A percentile compares a stretch with the other conserved stretches of the same genome.
Conservation (phyloP, 2,329 filamentous ascomycete species). For the Coniosporium tulheliwenetii region DNA sequence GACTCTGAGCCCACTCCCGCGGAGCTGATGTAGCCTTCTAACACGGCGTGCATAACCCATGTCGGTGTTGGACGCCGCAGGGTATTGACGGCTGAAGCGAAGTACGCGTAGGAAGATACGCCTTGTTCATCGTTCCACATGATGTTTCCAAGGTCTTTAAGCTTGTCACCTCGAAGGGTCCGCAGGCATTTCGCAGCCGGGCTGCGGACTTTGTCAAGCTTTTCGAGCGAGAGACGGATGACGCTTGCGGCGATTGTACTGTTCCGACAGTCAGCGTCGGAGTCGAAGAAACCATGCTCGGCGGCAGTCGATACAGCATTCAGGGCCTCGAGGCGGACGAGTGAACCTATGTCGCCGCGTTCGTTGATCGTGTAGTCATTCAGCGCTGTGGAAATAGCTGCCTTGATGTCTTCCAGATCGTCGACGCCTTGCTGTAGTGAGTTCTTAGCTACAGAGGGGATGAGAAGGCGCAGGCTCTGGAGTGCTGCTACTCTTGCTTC, state of each 20-base stretch:
- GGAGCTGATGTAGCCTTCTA: slow-evolving; percentile 55
- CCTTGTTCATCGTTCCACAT: background rate
- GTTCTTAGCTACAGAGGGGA: slow-evolving; percentile 4
- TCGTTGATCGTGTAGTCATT: slow-evolving; percentile 87
- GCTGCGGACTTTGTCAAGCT: slow-evolving; percentile 70
- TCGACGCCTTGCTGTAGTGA: background rate
- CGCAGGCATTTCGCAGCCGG: slow-evolving; percentile 36
- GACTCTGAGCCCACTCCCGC: slow-evolving; percentile 67
- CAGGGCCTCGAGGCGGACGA: slow-evolving; percentile 68
- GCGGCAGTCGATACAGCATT: slow-evolving; percentile 18
- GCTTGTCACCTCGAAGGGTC: slow-evolving; percentile 12
- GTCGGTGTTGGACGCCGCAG: slow-evolving; percentile 20
- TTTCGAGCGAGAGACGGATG: slow-evolving; percentile 67
- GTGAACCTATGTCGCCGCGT: slow-evolving; percentile 77
- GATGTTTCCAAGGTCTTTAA: slow-evolving; percentile 3
- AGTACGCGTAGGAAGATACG: slow-evolving; percentile 47
- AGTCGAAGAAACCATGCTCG: too few species aligned
- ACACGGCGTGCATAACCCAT: slow-evolving; percentile 29
- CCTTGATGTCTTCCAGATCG: slow-evolving; percentile 6
- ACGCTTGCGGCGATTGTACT: slow-evolving; percentile 21
- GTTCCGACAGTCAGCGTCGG: slow-evolving; percentile 1
- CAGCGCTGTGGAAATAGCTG: slow-evolving; percentile 32
- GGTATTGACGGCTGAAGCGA: slow-evolving; percentile 36
- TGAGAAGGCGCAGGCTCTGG: slow-evolving; percentile 20
- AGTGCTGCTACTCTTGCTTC: slow-evolving; percentile 29